A percentile compares a stretch with the other conserved stretches of the same genome.
Conservation (phyloP, 306 rosid species). For the Cucurbita pepo region DNA sequence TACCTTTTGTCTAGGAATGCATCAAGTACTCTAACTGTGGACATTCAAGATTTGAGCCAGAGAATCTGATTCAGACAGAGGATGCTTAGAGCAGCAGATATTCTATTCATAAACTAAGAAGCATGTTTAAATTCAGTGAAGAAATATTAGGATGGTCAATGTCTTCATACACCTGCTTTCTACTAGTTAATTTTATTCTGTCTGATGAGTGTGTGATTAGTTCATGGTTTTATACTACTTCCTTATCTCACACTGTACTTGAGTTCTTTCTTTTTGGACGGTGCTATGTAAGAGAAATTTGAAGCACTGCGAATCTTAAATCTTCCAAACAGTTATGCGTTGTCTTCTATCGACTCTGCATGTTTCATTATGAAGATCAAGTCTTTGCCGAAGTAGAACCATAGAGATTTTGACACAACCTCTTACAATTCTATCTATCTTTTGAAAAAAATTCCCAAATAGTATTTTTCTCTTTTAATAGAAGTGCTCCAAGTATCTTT, state of each 20-base stretch:
- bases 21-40: too few relatives aligned
- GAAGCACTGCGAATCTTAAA: neutral
- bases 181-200: neutral
- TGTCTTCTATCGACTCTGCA: neutral
- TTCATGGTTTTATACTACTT: neutral
- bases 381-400: neutral
- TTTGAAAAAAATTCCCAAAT: too few relatives aligned
- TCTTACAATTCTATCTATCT: neutral
- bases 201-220: neutral
- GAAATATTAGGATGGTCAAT: neutral
- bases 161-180: neutral
- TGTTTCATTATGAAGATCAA: neutral
- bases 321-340: neutral
- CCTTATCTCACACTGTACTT: neutral
- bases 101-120: neutral
- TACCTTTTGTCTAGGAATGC: neutral
- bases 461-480: neutral
- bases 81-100: neutral
- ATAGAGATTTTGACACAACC: neutral
- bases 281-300: neutral
- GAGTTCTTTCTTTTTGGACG: neutral
- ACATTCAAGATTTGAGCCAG: too few relatives aligned
- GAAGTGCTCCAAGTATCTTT: neutral
- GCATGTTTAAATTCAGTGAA: neutral
- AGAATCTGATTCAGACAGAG: neutral